These are phyloP conservation scores for Neurospora sp. DNA, from an alignment of 495 filamentous ascomycete species.

Conservation along the genomic window DNA sequence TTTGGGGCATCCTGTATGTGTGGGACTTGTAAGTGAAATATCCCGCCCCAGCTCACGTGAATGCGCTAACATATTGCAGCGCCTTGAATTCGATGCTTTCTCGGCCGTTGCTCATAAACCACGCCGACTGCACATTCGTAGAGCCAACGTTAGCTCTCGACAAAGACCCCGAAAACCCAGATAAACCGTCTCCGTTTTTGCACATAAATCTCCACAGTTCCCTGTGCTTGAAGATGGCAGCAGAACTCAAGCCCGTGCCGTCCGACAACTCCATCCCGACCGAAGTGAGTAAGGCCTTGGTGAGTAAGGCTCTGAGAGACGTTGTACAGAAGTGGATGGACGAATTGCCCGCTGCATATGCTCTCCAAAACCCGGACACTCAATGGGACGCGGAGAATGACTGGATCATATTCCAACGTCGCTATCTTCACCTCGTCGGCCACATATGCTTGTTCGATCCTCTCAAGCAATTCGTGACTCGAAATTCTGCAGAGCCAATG, in stretches of 20 bases:
- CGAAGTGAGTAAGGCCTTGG: conserved; percentile 6
- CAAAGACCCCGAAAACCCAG: conserved; percentile 20
- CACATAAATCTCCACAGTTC: conserved; percentile 32
- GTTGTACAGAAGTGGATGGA: conserved; percentile 30
- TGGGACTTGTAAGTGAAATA: conserved; percentile 28
- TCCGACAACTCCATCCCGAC: background rate
- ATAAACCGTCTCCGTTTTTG: conserved; percentile 29
- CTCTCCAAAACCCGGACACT: conserved; percentile 27
- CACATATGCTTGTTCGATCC: conserved; percentile 36
- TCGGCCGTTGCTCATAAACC: conserved; percentile 28
- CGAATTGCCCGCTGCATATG: conserved; percentile 33
- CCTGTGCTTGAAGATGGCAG: conserved; percentile 21
- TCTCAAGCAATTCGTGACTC: conserved; percentile 34
- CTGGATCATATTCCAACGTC: conserved; percentile 38
- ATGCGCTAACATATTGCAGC: conserved; percentile 10
- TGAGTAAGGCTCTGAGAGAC: conserved; percentile 12
- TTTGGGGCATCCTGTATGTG: conserved; percentile 32
- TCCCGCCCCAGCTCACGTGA: background rate
- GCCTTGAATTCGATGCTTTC: conserved; percentile 29
- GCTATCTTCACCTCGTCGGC: conserved; percentile 37
- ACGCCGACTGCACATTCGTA: conserved; percentile 22
- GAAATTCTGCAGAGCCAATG: conserved; percentile 18
- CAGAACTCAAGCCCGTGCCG: conserved; percentile 5
- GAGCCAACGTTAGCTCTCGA: conserved; percentile 31
- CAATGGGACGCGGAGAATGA: conserved; percentile 33